Evolutionary conservation across 1,284 basidiomycete species (phyloP).

Genomic region (Trametes sp.): DNA sequence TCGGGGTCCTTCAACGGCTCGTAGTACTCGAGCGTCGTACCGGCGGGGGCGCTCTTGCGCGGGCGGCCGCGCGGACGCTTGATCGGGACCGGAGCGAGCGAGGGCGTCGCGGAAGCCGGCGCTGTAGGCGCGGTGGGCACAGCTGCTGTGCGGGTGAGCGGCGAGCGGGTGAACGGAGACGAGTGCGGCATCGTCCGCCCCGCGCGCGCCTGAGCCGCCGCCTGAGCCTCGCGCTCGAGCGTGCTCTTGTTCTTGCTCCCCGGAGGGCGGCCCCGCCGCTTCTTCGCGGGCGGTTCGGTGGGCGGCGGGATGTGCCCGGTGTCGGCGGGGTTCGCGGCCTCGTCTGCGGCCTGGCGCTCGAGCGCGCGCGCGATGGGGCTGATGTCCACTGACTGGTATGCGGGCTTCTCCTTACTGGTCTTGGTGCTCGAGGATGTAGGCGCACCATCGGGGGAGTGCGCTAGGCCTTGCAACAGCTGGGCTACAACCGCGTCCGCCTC

Average conservation of each 20-base stretch:
- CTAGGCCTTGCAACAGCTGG: not conserved
- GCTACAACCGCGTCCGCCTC: constrained; percentile 5
- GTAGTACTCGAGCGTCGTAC: constrained; percentile 18
- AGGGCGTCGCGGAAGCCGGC: not conserved
- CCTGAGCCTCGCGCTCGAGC: constrained; percentile 23
- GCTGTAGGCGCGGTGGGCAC: too few relatives aligned
- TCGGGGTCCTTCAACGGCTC: constrained; percentile 28
- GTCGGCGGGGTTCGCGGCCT: not conserved
- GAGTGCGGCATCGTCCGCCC: not conserved
- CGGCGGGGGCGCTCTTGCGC: constrained; percentile 22
- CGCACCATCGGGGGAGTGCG: not conserved
- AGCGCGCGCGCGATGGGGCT: constrained; percentile 6
- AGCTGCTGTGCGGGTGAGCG: not conserved
- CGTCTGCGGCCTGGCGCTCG: constrained; percentile 9
- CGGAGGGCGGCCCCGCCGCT: constrained; percentile 21
- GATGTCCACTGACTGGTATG: constrained; percentile 15
- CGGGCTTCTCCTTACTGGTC: not conserved
- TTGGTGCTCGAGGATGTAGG: not conserved
- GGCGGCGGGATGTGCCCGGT: not conserved
- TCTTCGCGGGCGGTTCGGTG: constrained; percentile 1
- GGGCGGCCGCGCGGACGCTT: constrained; percentile 26
- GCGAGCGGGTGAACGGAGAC: too few relatives aligned
- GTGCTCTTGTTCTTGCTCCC: constrained; percentile 29
- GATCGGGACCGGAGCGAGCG: constrained; percentile 10
- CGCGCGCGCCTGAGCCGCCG: constrained; percentile 5